These are phyloP conservation scores for Verticillium klebahnii DNA, from an alignment of 2,329 filamentous ascomycete species.

Conservation along the genomic window DNA sequence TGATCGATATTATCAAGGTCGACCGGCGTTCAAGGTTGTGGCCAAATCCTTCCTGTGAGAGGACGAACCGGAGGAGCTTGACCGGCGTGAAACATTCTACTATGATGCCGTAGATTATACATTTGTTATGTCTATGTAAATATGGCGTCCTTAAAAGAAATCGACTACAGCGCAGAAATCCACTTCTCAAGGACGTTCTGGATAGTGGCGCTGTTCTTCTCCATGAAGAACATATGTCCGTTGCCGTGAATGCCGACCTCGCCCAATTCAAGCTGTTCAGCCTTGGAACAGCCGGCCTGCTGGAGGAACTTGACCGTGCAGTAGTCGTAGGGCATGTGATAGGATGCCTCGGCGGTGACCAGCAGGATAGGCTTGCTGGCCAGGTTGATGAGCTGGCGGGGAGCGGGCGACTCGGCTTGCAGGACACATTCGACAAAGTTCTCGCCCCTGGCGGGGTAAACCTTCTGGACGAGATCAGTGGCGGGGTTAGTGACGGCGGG, in stretches of 20 bases:
- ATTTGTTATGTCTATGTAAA: too few relatives aligned
- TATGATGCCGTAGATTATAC: too few relatives aligned
- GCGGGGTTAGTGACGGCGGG: constrained; percentile 33
- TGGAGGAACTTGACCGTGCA: constrained; percentile 33
- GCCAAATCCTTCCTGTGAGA: too few relatives aligned
- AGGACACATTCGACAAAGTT: constrained; percentile 22
- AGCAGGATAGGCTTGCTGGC: constrained; percentile 28
- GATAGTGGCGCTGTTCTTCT: constrained; percentile 40
- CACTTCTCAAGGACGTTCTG: constrained; percentile 17
- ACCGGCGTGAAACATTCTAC: too few relatives aligned
- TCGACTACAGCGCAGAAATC: constrained; percentile 10
- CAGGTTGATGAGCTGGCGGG: constrained; percentile 31
- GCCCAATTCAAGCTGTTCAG: constrained; percentile 29
- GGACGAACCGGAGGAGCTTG: too few relatives aligned
- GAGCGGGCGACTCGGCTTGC: constrained; percentile 28
- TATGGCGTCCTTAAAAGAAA: too few relatives aligned
- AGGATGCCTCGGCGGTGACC: constrained; percentile 37
- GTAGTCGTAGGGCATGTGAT: constrained; percentile 41
- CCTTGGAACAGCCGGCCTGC: constrained; percentile 33
- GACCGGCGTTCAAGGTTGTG: too few relatives aligned
- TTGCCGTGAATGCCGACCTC: constrained; percentile 37
- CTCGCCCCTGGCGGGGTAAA: constrained; percentile 16
- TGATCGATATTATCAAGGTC: too few relatives aligned
- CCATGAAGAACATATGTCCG: constrained; percentile 44
- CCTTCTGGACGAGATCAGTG: constrained; percentile 25